Conservation (phyloP, 805 yeast species). For the Cyberlindnera bimundalis region DNA sequence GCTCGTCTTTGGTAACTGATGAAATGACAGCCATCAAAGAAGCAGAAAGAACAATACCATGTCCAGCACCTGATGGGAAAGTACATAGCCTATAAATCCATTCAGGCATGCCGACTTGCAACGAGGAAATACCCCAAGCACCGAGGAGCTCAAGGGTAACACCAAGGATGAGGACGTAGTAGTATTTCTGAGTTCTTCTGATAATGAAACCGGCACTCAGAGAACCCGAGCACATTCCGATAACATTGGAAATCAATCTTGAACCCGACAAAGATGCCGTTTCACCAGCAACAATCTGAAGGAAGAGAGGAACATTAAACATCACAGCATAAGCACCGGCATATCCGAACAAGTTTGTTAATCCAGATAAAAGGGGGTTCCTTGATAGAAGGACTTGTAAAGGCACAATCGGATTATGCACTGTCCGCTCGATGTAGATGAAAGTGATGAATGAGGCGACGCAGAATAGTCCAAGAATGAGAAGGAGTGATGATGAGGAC, state of each 20-base stretch:
- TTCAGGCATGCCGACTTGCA: not conserved
- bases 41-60: conserved; percentile 57
- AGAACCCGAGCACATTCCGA: conserved; percentile 41
- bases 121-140: conserved; percentile 1
- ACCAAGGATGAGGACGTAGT: conserved; percentile 34
- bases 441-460: conserved; percentile 1
- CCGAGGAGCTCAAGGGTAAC: conserved; percentile 36
- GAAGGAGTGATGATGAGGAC: not conserved
- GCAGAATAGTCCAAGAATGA: not conserved
- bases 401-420: conserved; percentile 8
- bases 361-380: conserved; percentile 8
- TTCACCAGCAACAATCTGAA: conserved; percentile 40
- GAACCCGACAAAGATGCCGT: conserved; percentile 39
- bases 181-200: conserved; percentile 29
- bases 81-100: conserved; percentile 21
- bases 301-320: conserved; percentile 40
- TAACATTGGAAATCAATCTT: conserved; percentile 38
- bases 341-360: conserved; percentile 9
- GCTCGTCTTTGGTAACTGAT: conserved; percentile 58
- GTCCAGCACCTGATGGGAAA: conserved; percentile 41
- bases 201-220: conserved; percentile 37
- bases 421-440: conserved; percentile 4
- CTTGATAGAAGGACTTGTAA: conserved; percentile 3
- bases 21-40: conserved; percentile 65
- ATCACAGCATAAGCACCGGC: conserved; percentile 33